Conservation (phyloP, 345 rosid genomes). For the Boechera stricta region DNA sequence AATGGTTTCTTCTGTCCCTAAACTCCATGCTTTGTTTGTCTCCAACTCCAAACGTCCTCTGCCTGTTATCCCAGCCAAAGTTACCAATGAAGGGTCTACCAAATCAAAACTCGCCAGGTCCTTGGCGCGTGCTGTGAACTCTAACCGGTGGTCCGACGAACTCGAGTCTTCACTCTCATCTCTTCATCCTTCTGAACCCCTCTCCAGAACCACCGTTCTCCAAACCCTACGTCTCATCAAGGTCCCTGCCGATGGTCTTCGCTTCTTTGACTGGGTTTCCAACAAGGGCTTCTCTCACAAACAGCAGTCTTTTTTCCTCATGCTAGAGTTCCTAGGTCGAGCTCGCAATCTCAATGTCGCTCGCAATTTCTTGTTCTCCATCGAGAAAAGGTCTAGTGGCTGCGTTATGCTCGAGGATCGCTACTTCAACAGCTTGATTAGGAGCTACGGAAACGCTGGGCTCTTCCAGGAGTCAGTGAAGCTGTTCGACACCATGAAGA, state of each 20-base stretch:
- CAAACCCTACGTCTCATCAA: conserved; percentile 65
- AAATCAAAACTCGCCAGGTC: conserved; percentile 58
- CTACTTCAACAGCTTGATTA: conserved; percentile 75
- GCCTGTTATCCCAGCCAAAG: not conserved
- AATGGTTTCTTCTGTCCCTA: conserved; percentile 15
- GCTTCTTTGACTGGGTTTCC: conserved; percentile 69
- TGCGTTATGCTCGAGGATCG: conserved; percentile 62
- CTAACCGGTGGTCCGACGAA: conserved; percentile 60
- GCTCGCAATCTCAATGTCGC: conserved; percentile 69
- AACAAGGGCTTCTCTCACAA: conserved; percentile 56
- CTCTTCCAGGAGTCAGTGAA: conserved; percentile 71
- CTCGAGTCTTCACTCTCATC: conserved; percentile 66
- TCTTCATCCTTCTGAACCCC: conserved; percentile 49
- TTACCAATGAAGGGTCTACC: conserved; percentile 10
- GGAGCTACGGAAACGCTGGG: conserved; percentile 72
- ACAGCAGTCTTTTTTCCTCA: conserved; percentile 60
- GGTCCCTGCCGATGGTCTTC: conserved; percentile 60
- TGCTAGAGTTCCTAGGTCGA: conserved; percentile 70
- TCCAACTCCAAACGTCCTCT: conserved; percentile 18
- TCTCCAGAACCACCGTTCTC: conserved; percentile 61
- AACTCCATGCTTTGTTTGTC: conserved; percentile 34
- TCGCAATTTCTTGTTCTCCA: conserved; percentile 74
- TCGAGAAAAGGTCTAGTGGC: conserved; percentile 64
- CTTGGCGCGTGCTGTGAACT: conserved; percentile 62
- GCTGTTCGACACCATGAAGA: conserved; percentile 70